Base-by-base conservation (phyloP, 2,329 filamentous ascomycete species). In the Diatrype stigma region DNA sequence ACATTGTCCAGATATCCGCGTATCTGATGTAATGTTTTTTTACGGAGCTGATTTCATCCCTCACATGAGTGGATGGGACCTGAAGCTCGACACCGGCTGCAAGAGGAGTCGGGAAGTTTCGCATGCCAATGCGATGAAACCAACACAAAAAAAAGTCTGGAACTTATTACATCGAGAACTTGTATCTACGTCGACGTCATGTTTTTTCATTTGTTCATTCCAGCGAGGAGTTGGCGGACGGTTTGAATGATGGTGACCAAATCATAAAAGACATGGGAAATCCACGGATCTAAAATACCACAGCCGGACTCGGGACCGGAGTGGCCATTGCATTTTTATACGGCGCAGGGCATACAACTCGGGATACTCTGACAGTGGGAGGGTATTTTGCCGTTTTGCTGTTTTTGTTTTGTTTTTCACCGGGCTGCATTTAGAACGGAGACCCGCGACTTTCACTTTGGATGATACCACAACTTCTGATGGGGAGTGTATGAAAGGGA, bases 201-300 rank as follows among this genome's bases (percentile, higher is more conserved):
- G 54, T 57, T 51, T 54, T 59, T 56, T 61, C 58, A 50, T 63
- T 57, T 64, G 55, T 62, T 58, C 61, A 56, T 56, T 50, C 57
- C 56, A 67, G 64, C 65, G 64, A 56, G 65, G 65, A 67, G 65
- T 67, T 66, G 56, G 59, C 47, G 58, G 62, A 54, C 54, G 53
- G 59, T 57, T 58, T 58, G 59, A 56, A 51, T 56, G 55, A 62
- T 46, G 53, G 58, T 53, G 58, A 60, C 56, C 55, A 51, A 58
- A 48, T 52, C 50, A 53, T 50, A 51, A 54, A 63, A 56, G 60
- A 55, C 52, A 51, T 45, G 50, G 53, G 51, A 54, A 56, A 37
- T 17, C 48, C 50, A 22, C 49, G 54, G 56, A 60, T 54, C 57
- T 57, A 48, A 47, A 52, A 56, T 53, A 54, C 45, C 16, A 17